phyloP scores from a whole-genome alignment of 1,284 basidiomycete species.

The Vanrija pseudolonga region DNA sequence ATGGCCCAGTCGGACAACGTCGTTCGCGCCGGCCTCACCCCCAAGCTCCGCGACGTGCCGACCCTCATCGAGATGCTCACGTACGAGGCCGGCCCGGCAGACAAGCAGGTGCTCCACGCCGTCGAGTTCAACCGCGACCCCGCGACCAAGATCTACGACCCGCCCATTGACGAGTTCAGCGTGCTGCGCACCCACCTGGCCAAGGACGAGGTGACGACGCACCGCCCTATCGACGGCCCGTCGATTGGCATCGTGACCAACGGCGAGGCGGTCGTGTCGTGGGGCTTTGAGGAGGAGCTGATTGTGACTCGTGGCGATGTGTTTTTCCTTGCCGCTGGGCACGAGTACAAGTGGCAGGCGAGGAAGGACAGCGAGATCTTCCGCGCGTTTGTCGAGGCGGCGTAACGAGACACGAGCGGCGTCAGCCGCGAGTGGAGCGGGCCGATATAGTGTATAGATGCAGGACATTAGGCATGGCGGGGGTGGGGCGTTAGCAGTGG shows the following conservation, averaged over 20 bases:
- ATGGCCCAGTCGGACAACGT: slow-evolving; percentile 99
- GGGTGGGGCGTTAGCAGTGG: too few species aligned
- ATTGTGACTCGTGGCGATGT: slow-evolving; percentile 67
- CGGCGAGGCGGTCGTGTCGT: slow-evolving; percentile 57
- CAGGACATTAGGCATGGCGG: too few species aligned
- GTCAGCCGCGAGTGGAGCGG: background rate
- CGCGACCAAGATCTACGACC: slow-evolving; percentile 68
- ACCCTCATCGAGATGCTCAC: slow-evolving; percentile 87
- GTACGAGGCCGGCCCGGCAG: slow-evolving; percentile 67
- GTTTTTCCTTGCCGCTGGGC: slow-evolving; percentile 76
- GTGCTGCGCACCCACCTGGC: slow-evolving; percentile 66
- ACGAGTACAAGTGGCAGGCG: slow-evolving; percentile 55
- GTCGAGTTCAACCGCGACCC: slow-evolving; percentile 51
- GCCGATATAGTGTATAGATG: too few species aligned
- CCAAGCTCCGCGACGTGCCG: slow-evolving; percentile 88
- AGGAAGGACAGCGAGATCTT: slow-evolving; percentile 59
- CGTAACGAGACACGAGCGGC: slow-evolving; percentile 6
- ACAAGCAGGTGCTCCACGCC: slow-evolving; percentile 67
- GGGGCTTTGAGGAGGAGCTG: slow-evolving; percentile 46
- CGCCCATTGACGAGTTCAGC: slow-evolving; percentile 90
- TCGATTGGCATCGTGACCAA: slow-evolving; percentile 75
- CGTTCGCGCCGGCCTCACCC: slow-evolving; percentile 95
- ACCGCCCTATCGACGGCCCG: slow-evolving; percentile 71
- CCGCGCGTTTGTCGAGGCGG: slow-evolving; percentile 65
- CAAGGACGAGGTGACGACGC: slow-evolving; percentile 43